Evolutionary conservation across 129 eudicot species (phyloP).

Genomic region (Sambucus nigra): DNA sequence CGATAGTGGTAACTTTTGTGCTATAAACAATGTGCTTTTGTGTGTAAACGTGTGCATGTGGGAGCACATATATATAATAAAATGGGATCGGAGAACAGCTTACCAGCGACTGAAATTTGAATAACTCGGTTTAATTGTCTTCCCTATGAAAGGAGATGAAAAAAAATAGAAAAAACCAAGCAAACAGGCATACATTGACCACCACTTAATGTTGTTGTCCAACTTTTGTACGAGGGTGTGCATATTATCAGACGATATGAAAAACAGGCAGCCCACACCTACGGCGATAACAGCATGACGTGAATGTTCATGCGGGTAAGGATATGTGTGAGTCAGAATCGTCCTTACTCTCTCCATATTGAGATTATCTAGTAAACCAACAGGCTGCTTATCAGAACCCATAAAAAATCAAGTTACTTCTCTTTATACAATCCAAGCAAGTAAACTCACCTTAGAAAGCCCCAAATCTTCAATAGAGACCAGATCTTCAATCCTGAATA

Average conservation of each 20-base stretch:
- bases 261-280: constrained; percentile 80
- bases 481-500: constrained; percentile 30
- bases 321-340: constrained; percentile 71
- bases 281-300: constrained; percentile 91
- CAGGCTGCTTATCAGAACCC: constrained; percentile 49
- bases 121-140: constrained; percentile 90
- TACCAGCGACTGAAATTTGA: constrained; percentile 97
- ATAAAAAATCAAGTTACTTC: constrained; percentile 13
- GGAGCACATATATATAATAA: not conserved
- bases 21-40: not conserved
- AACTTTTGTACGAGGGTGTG: constrained; percentile 81
- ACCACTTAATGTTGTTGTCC: constrained; percentile 92
- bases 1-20: not conserved
- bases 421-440: constrained; percentile 4
- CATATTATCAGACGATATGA: constrained; percentile 95
- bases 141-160: constrained; percentile 94
- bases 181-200: constrained; percentile 96
- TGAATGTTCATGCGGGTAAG: constrained; percentile 97
- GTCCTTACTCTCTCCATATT: constrained; percentile 87
- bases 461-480: constrained; percentile 13
- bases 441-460: not conserved
- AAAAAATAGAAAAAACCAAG: constrained; percentile 97
- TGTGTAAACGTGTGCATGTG: not conserved
- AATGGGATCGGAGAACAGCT: not conserved
- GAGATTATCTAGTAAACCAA: constrained; percentile 58